Percentiles rank a stretch among this genome's conserved stretches.
phyloP scores from a whole-genome alignment of 495 filamentous ascomycete species.

The Ramalina peruviana region DNA sequence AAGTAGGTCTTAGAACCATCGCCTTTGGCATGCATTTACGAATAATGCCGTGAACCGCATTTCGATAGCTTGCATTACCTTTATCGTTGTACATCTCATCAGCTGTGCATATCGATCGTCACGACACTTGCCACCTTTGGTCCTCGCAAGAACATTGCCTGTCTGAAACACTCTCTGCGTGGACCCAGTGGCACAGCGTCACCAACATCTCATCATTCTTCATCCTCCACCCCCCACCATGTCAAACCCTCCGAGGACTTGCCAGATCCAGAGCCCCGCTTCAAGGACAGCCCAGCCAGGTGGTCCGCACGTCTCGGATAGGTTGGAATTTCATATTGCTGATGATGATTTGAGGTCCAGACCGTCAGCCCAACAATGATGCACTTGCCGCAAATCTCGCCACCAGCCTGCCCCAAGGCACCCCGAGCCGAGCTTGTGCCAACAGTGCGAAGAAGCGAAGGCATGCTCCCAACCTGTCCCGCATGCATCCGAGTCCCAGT shows the following conservation, averaged over 20 bases:
- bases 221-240: background rate
- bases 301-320: background rate
- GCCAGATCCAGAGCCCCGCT: background rate
- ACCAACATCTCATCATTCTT: background rate
- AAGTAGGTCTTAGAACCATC: no score
- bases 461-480: slow-evolving; percentile 7
- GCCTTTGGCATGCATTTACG: no score
- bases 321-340: background rate
- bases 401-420: background rate
- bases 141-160: background rate
- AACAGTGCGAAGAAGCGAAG: slow-evolving; percentile 13
- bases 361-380: background rate
- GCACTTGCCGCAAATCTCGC: slow-evolving; percentile 5
- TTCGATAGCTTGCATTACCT: no score
- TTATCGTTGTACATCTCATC: no score
- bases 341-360: background rate
- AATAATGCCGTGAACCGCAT: no score
- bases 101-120: background rate
- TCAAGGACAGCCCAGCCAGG: background rate
- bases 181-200: background rate
- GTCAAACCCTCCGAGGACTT: background rate
- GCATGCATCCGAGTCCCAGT: slow-evolving; percentile 7
- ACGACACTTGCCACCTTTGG: background rate
- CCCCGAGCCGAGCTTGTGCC: background rate
- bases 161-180: background rate